A percentile compares a stretch with the other conserved stretches of the same genome.
Conservation (phyloP, 768 basidiomycete genomes). For the Russula griseocarnosa region DNA sequence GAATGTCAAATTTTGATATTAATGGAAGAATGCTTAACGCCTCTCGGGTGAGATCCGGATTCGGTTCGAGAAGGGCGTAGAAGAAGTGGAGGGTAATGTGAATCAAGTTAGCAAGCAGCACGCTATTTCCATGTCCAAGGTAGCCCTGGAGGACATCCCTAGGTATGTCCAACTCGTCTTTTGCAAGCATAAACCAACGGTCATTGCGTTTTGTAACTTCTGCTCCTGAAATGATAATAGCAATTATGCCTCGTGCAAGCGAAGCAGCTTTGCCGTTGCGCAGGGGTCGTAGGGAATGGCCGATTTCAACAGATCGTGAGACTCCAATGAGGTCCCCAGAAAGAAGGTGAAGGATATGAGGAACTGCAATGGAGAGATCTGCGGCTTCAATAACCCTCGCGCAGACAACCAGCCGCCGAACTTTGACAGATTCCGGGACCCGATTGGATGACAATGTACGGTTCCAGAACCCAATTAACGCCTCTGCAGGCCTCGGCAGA, state of each 20-base stretch:
- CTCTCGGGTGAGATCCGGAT: neutral
- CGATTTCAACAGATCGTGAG: neutral
- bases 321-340: neutral
- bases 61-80: neutral
- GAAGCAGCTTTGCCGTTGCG: neutral
- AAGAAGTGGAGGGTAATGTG: conserved; percentile 1
- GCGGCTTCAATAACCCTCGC: neutral
- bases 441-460: neutral
- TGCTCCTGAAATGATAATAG: neutral
- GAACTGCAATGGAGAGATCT: neutral
- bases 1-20: neutral
- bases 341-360: neutral
- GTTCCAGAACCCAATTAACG: neutral
- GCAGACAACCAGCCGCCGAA: neutral
- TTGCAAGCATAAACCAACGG: neutral
- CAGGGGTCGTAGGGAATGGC: neutral
- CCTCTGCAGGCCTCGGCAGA: neutral
- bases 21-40: neutral
- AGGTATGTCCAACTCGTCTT: neutral
- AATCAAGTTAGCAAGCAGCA: conserved; percentile 5
- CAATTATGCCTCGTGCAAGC: neutral
- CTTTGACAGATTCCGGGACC: neutral
- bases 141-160: neutral
- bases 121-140: neutral
- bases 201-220: conserved; percentile 2